phyloP scores from a whole-genome alignment of 2,329 filamentous ascomycete species.

The Cordyceps cateniannulata region DNA sequence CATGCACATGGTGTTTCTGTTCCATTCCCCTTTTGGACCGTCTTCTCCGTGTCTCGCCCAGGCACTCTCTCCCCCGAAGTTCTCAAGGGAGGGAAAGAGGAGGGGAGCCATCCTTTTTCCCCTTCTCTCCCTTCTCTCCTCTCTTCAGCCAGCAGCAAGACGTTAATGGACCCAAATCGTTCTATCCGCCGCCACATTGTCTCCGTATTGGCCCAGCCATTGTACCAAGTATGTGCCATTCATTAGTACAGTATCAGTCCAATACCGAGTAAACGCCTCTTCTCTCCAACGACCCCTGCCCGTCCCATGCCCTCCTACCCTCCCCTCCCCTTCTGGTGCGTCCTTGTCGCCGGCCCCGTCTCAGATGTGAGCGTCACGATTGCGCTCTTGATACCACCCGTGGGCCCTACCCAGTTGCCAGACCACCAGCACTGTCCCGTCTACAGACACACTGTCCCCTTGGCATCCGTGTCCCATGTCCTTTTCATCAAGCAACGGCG shows the following conservation, averaged over 20 bases:
- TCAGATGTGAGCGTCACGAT: conserved; percentile 11
- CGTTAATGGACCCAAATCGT: neutral
- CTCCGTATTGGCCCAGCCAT: neutral
- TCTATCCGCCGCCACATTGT: neutral
- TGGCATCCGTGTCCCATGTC: conserved; percentile 8
- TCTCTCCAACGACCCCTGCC: neutral
- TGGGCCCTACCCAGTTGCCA: neutral
- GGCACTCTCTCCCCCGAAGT: neutral
- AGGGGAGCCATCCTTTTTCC: neutral
- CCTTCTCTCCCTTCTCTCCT: neutral
- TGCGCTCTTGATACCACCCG: conserved; percentile 6
- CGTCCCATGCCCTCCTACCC: neutral
- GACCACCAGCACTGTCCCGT: no score
- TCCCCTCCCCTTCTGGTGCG: neutral
- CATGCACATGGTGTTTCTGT: conserved; percentile 11
- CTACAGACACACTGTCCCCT: conserved; percentile 9
- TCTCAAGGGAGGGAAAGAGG: neutral
- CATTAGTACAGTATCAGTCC: neutral
- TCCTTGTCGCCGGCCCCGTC: neutral
- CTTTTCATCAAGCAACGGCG: no score
- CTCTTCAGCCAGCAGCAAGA: no score
- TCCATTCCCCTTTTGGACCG: conserved; percentile 9
- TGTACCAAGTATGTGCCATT: neutral
- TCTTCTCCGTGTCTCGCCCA: conserved; percentile 5
- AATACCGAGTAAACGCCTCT: no score